Evolutionary conservation across 1,139 yeast genomes (phyloP).

Genomic region (Magnusiomyces suaveolens): DNA sequence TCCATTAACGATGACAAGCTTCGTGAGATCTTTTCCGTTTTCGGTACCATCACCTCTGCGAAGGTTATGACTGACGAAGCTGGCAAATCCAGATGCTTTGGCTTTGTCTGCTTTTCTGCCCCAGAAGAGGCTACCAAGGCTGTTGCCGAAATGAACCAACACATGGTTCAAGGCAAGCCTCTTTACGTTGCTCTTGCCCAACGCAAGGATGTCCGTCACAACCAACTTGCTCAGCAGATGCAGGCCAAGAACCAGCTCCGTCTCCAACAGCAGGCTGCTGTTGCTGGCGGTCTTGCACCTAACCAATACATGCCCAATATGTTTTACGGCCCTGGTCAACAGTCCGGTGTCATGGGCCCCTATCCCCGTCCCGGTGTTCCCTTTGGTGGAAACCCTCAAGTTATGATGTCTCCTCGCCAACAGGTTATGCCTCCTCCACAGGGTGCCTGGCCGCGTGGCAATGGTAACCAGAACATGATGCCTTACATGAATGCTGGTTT

Average conservation of each 20-base stretch:
- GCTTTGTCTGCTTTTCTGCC: conserved; percentile 94
- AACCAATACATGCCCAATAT: conserved; percentile 95
- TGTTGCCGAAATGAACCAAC: conserved; percentile 96
- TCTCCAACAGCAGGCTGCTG: conserved; percentile 75
- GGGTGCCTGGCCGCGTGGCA: conserved; percentile 57
- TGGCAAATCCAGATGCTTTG: conserved; percentile 96
- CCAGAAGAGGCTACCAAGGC: conserved; percentile 99
- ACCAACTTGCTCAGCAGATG: conserved; percentile 94
- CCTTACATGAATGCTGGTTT: conserved; percentile 68
- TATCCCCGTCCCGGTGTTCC: conserved; percentile 68
- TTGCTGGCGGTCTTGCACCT: conserved; percentile 73
- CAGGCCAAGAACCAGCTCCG: conserved; percentile 98
- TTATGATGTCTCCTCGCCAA: conserved; percentile 69
- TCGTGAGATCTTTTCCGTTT: conserved; percentile 85
- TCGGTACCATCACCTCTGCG: conserved; percentile 92
- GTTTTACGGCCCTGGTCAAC: conserved; percentile 75
- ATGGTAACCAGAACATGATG: conserved; percentile 25
- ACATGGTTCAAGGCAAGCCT: conserved; percentile 92
- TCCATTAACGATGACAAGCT: conserved; percentile 82
- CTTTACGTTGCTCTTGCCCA: conserved; percentile 98
- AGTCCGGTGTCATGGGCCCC: conserved; percentile 67
- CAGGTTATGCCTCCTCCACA: conserved; percentile 59
- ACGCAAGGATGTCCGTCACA: conserved; percentile 96
- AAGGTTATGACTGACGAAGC: conserved; percentile 92
- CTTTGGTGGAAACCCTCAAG: conserved; percentile 81